Evolutionary conservation across 768 basidiomycete species (phyloP).

Genomic region (Termitomyces sp.): DNA sequence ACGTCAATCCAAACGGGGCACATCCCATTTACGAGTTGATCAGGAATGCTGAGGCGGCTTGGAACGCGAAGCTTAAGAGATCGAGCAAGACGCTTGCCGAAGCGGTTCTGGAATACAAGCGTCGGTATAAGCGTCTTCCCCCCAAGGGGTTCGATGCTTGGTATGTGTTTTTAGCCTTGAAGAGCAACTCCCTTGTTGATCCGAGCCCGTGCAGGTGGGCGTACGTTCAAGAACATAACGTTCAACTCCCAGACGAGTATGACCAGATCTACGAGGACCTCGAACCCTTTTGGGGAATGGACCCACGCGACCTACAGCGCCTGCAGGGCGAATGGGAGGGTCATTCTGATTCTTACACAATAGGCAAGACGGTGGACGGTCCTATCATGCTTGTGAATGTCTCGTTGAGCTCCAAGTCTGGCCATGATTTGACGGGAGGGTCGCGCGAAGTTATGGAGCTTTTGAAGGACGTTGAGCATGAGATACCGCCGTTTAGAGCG

Average conservation of each 20-base stretch:
- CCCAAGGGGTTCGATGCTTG: constrained; percentile 85
- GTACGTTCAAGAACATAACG: constrained; percentile 55
- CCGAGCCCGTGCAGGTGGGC: constrained; percentile 32
- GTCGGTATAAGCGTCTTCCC: constrained; percentile 69
- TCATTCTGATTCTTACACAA: constrained; percentile 34
- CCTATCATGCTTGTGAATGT: constrained; percentile 25
- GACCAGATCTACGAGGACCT: constrained; percentile 70
- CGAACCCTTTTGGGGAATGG: constrained; percentile 74
- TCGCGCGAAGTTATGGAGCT: constrained; percentile 34
- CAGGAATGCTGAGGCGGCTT: constrained; percentile 63
- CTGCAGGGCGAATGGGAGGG: constrained; percentile 34
- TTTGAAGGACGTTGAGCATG: constrained; percentile 34
- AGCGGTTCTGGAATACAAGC: constrained; percentile 75
- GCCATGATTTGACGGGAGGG: constrained; percentile 22
- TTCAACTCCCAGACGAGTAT: constrained; percentile 83
- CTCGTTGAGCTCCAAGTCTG: constrained; percentile 20
- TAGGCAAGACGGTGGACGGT: constrained; percentile 30
- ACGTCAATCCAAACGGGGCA: constrained; percentile 33
- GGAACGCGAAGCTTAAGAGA: constrained; percentile 50
- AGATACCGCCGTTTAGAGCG: constrained; percentile 45
- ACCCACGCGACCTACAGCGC: constrained; percentile 31
- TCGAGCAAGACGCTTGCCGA: constrained; percentile 76
- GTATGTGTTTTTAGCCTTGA: constrained; percentile 33
- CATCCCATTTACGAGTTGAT: constrained; percentile 85
- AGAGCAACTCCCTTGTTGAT: background rate